phyloP scores from a whole-genome alignment of 1,139 yeast species.

The Kodamaea ohmeri region DNA sequence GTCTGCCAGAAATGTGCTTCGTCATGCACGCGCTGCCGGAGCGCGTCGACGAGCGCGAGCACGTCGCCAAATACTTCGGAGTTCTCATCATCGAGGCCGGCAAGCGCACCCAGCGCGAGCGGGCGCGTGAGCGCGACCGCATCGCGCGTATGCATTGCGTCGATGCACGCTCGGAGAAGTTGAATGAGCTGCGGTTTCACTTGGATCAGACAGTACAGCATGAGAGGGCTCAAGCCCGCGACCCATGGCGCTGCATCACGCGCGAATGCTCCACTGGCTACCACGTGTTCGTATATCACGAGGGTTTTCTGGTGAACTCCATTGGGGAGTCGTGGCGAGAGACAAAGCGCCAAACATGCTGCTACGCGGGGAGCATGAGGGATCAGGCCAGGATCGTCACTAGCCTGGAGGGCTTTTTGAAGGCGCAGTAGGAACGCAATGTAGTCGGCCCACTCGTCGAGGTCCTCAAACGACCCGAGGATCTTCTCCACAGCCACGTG shows the following conservation, averaged over 20 bases:
- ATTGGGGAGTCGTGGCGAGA: conserved; percentile 79
- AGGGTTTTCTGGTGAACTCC: conserved; percentile 93
- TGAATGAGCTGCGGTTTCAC: conserved; percentile 75
- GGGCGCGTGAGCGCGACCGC: conserved; percentile 58
- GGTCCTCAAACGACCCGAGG: conserved; percentile 72
- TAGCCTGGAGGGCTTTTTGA: conserved; percentile 58
- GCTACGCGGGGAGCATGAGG: conserved; percentile 43
- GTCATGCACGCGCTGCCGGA: conserved; percentile 58
- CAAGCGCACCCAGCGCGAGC: conserved; percentile 66
- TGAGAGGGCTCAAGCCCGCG: conserved; percentile 83
- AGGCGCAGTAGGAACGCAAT: conserved; percentile 82
- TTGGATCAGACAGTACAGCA: conserved; percentile 84
- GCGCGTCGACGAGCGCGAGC: conserved; percentile 55
- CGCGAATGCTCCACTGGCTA: conserved; percentile 53
- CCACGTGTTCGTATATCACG: conserved; percentile 66
- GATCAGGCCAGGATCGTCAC: conserved; percentile 30
- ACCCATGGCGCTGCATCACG: conserved; percentile 67
- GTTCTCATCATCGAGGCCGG: conserved; percentile 90
- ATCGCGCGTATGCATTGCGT: background rate
- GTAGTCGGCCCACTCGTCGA: conserved; percentile 98
- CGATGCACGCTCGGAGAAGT: conserved; percentile 53
- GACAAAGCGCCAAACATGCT: conserved; percentile 57
- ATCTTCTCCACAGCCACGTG: conserved; percentile 58
- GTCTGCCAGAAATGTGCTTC: conserved; percentile 86
- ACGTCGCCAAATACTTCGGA: conserved; percentile 73